Conservation (phyloP, 2,329 filamentous ascomycete species). For the Fusarium longipes region DNA sequence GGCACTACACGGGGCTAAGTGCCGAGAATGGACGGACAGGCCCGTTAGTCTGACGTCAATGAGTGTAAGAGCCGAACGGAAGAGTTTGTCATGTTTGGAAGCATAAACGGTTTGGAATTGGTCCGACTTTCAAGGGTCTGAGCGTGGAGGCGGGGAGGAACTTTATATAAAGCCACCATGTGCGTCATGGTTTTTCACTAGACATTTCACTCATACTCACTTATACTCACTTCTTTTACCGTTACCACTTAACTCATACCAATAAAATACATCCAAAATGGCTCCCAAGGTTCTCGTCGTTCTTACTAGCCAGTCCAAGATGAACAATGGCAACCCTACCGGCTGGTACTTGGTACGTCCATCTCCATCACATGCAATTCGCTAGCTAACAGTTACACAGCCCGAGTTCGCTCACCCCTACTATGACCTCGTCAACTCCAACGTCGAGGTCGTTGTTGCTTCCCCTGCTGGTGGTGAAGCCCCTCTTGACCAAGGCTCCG, state of each 20-base stretch:
- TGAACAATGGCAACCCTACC: conserved; percentile 65
- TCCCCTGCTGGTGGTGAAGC: conserved; percentile 72
- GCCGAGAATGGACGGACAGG: conserved; percentile 39
- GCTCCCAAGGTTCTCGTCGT: conserved; percentile 75
- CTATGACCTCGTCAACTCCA: conserved; percentile 59
- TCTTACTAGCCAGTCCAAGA: conserved; percentile 70
- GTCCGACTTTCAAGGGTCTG: conserved; percentile 22
- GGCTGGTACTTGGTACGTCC: conserved; percentile 75
- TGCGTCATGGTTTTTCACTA: conserved; percentile 5
- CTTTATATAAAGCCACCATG: conserved; percentile 24
- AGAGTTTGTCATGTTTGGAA: conserved; percentile 35
- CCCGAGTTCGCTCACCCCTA: conserved; percentile 74
- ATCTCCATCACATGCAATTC: not conserved
- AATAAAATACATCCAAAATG: conserved; percentile 51
- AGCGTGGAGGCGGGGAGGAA: conserved; percentile 12
- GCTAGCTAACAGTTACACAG: conserved; percentile 49
- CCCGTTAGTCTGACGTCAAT: conserved; percentile 36
- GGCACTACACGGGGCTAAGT: conserved; percentile 34
- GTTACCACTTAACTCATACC: not conserved
- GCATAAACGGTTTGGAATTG: conserved; percentile 21
- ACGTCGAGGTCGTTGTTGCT: conserved; percentile 65
- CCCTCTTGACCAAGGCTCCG: conserved; percentile 69
- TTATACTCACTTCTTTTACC: not conserved
- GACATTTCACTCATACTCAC: not conserved
- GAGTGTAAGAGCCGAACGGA: conserved; percentile 1